Percentiles rank a stretch among this genome's conserved stretches.
Evolutionary conservation across 2,329 filamentous ascomycete genomes (phyloP).

Genomic region (Pseudogymnoascus pannorum): DNA sequence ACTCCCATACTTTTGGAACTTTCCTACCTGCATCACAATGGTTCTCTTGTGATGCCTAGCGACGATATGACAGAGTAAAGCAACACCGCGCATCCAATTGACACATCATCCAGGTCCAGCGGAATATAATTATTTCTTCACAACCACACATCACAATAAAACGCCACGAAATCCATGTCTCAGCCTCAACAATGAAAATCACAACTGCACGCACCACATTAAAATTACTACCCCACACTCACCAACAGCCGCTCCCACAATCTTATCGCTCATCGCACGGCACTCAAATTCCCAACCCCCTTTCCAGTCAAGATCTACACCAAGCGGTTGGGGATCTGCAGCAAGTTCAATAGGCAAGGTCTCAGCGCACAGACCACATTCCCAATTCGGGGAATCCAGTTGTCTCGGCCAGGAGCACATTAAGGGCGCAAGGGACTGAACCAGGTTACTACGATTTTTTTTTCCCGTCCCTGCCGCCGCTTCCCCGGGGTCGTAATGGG

Average conservation of each 20-base stretch:
- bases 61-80: neutral
- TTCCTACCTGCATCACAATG: too few species aligned
- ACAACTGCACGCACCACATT: neutral
- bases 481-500: neutral
- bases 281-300: too few species aligned
- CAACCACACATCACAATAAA: neutral
- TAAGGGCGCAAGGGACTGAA: neutral
- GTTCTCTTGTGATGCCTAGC: too few species aligned
- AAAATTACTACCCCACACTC: neutral
- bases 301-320: too few species aligned
- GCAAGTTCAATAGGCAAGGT: neutral
- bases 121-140: neutral
- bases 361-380: neutral
- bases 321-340: too few species aligned
- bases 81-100: neutral
- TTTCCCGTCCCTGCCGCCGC: neutral
- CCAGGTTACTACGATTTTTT: neutral
- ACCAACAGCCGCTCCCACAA: neutral
- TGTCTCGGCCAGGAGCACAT: neutral
- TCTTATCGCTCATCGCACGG: neutral
- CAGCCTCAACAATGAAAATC: neutral
- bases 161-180: neutral
- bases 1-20: neutral
- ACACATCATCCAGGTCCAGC: neutral
- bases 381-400: neutral